phyloP scores from a whole-genome alignment of 345 rosid species.

The Moringa oleifera region DNA sequence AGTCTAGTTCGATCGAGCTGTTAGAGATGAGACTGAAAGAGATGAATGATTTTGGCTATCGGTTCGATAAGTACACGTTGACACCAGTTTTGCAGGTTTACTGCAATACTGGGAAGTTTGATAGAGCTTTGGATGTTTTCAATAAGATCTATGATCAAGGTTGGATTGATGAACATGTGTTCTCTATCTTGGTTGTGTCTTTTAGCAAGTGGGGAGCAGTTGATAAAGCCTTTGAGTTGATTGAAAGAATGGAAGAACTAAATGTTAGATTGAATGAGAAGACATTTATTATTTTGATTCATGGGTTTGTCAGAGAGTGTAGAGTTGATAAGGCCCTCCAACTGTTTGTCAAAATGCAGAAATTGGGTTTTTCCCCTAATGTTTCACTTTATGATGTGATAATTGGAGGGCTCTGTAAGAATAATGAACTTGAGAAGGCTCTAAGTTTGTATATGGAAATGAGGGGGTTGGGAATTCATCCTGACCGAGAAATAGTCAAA shows the following conservation, averaged over 20 bases:
- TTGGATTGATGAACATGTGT: constrained; percentile 64
- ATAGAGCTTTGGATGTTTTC: constrained; percentile 52
- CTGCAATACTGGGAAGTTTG: constrained; percentile 48
- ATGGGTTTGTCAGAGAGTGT: constrained; percentile 59
- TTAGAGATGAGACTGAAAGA: constrained; percentile 61
- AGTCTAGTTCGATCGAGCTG: constrained; percentile 44
- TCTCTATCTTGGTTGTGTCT: constrained; percentile 52
- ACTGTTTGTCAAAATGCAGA: constrained; percentile 55
- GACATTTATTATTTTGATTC: constrained; percentile 64
- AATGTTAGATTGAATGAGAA: constrained; percentile 55
- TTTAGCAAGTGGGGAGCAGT: constrained; percentile 68
- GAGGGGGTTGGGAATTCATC: constrained; percentile 41
- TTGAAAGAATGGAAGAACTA: constrained; percentile 54
- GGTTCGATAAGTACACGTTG: constrained; percentile 57
- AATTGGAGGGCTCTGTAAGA: constrained; percentile 56
- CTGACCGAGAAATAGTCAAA: constrained; percentile 51
- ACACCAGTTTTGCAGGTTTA: constrained; percentile 71
- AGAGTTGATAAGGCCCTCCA: constrained; percentile 61
- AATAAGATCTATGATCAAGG: constrained; percentile 43
- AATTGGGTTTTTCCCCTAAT: constrained; percentile 46
- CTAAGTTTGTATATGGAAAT: constrained; percentile 53
- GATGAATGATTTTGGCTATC: constrained; percentile 54
- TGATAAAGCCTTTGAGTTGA: constrained; percentile 67
- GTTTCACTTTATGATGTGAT: constrained; percentile 65
- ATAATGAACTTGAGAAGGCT: constrained; percentile 50